Percentiles rank a stretch among this genome's conserved stretches.
Evolutionary conservation across 2,329 filamentous ascomycete genomes (phyloP).

Genomic region (Neofusicoccum ribis): DNA sequence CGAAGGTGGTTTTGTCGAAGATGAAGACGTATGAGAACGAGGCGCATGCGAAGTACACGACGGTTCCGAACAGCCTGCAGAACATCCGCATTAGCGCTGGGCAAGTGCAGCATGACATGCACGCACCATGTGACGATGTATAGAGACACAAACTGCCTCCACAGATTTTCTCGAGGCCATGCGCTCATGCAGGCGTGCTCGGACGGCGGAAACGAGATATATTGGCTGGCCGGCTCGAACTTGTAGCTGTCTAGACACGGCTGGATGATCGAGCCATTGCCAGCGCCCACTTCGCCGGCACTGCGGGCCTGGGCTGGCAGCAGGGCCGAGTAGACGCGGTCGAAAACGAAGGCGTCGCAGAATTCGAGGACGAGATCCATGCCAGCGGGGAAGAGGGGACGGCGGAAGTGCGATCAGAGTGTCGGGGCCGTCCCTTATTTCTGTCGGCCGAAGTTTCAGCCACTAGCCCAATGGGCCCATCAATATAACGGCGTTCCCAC

Average conservation of each 20-base stretch:
- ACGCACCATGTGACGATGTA: conserved; percentile 82
- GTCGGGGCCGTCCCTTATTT: neutral
- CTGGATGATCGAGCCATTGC: conserved; percentile 43
- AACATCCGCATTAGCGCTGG: neutral
- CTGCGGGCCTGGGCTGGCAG: conserved; percentile 57
- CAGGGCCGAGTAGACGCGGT: conserved; percentile 71
- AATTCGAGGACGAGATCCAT: conserved; percentile 94
- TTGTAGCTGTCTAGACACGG: conserved; percentile 49
- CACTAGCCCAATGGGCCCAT: neutral
- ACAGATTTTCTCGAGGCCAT: conserved; percentile 74
- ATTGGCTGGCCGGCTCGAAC: conserved; percentile 72
- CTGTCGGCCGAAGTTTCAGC: neutral
- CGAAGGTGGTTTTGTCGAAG: conserved; percentile 48
- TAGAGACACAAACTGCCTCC: conserved; percentile 71
- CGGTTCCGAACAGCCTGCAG: neutral
- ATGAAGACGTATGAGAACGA: conserved; percentile 26
- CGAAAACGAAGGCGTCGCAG: conserved; percentile 77
- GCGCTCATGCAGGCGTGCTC: conserved; percentile 77
- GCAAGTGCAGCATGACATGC: neutral
- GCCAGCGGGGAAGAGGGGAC: conserved; percentile 18
- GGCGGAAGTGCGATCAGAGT: neutral
- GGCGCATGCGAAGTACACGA: conserved; percentile 25
- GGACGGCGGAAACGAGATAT: conserved; percentile 68
- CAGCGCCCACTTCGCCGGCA: conserved; percentile 59
- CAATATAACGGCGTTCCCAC: too few relatives aligned